A percentile compares a stretch with the other conserved stretches of the same genome.
phyloP scores from a whole-genome alignment of 306 rosid species.

The Arachis hypogaea region DNA sequence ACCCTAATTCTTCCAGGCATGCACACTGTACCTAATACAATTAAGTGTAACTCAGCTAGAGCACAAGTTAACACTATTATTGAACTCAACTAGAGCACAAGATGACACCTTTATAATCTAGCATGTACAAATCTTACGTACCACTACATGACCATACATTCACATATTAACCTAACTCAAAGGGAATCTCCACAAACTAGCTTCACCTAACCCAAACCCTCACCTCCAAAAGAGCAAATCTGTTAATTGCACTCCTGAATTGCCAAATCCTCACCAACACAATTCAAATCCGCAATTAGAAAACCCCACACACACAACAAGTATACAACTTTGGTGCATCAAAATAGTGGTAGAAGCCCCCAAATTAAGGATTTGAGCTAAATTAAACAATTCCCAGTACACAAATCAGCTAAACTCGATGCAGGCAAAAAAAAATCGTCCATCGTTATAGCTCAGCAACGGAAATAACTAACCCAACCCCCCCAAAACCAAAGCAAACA shows the following conservation, averaged over 20 bases:
- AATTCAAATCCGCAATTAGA: slow-evolving; percentile 31
- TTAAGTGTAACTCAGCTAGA: slow-evolving; percentile 1
- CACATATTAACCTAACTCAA: slow-evolving; percentile 30
- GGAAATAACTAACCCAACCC: slow-evolving; percentile 38
- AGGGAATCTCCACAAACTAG: slow-evolving; percentile 21
- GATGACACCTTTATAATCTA: no score
- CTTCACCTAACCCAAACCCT: slow-evolving; percentile 28
- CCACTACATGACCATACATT: slow-evolving; percentile 18
- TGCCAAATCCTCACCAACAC: background rate
- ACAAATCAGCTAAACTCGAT: slow-evolving; percentile 26
- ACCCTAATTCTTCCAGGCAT: slow-evolving; percentile 24
- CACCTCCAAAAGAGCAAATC: slow-evolving; percentile 35
- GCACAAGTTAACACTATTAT: background rate
- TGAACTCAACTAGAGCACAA: background rate
- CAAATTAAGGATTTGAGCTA: slow-evolving; percentile 14
- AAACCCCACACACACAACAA: background rate
- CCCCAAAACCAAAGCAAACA: background rate
- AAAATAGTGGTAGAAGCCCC: background rate
- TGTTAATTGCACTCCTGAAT: slow-evolving; percentile 11
- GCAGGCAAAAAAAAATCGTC: background rate
- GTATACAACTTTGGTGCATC: background rate
- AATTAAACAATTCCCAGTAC: slow-evolving; percentile 23
- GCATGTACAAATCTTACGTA: background rate
- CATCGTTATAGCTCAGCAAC: slow-evolving; percentile 24
- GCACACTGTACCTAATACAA: slow-evolving; percentile 5